Base-by-base conservation (phyloP, 768 basidiomycete genomes). In the Suillus weaverae region DNA sequence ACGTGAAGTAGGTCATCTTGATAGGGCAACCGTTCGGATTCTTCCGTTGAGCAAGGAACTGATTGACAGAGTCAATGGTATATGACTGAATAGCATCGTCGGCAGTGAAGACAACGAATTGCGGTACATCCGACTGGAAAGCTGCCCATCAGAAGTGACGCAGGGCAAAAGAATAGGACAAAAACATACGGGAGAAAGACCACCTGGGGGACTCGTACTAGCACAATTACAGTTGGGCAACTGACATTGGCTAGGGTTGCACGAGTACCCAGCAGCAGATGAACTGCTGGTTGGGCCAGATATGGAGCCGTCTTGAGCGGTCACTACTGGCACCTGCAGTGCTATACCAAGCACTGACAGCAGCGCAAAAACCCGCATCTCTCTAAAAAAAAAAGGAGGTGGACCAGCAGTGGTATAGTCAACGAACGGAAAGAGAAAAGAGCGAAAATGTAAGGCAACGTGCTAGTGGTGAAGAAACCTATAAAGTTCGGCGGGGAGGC, bases 11-110 rank as follows among this genome's bases (percentile, higher is more conserved):
- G 33, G 90, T 91, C 85, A 89, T 91, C 74, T 85, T 89, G 43
- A 85, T 84, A n/a, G 73, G 68, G 74, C 91, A 93, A 18, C 90
- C 88, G 67, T 92, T 91, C 38, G 90, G 90, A 70, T 91, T 91
- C 71, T 84, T 83, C 56, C 91, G 87, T 2, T 89, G 85, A 4
- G 83, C 88, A 60, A 91, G 81, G 78, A 94, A 89, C 69, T 89
- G 86, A 72, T 92, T 90, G 67, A 92, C 80, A 6, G 90, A 74
- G 70, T 91, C 86, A 67, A 90, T 76, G 5, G 90, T 91, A 76
- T 92, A 94, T 2, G 85, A 85, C 74, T 92, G 90, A 35, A 92
- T 71, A 30, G 91, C 90, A 76, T 91, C 89, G 70, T 90, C 89
- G 38, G 90, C 90, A 57, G 87, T 90, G 80, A 88, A 90, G 46